These are phyloP conservation scores for Mortierella sp. DNA, from an alignment of 371 early-diverging fungal species.

Conservation along the genomic window DNA sequence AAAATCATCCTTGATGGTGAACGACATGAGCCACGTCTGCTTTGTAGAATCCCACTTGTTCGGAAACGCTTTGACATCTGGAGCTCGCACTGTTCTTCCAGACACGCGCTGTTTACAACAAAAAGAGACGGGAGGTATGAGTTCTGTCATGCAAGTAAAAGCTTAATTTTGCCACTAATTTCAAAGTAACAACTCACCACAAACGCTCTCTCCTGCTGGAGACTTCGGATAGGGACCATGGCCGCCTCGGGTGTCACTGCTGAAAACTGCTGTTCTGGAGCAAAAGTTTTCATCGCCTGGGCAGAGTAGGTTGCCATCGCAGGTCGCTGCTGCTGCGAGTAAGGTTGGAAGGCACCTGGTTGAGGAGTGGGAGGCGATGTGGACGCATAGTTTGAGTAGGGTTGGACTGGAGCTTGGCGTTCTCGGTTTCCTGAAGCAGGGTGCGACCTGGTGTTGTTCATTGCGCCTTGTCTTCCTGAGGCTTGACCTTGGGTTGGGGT, in stretches of 20 bases:
- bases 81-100: constrained; percentile 36
- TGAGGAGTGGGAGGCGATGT: background rate
- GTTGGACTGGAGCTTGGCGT: background rate
- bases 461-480: background rate
- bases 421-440: background rate
- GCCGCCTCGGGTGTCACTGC: constrained; percentile 28
- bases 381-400: background rate
- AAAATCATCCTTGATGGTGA: constrained; percentile 49
- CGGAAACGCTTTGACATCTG: constrained; percentile 32
- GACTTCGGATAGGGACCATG: constrained; percentile 40
- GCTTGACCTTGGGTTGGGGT: background rate
- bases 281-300: constrained; percentile 33
- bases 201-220: constrained; percentile 28
- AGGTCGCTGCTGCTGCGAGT: constrained; percentile 2
- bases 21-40: constrained; percentile 35
- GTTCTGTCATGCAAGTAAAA: background rate
- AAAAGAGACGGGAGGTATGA: background rate
- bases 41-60: constrained; percentile 27
- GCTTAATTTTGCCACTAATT: constrained; percentile 1
- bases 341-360: background rate
- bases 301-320: constrained; percentile 24
- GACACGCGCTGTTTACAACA: background rate
- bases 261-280: constrained; percentile 24
- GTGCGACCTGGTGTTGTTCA: background rate
- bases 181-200: constrained; percentile 24